Percentiles rank a stretch among this genome's conserved stretches.
Conservation (phyloP, 2,329 filamentous ascomycete genomes). For the Sordariomycetes sp. region DNA sequence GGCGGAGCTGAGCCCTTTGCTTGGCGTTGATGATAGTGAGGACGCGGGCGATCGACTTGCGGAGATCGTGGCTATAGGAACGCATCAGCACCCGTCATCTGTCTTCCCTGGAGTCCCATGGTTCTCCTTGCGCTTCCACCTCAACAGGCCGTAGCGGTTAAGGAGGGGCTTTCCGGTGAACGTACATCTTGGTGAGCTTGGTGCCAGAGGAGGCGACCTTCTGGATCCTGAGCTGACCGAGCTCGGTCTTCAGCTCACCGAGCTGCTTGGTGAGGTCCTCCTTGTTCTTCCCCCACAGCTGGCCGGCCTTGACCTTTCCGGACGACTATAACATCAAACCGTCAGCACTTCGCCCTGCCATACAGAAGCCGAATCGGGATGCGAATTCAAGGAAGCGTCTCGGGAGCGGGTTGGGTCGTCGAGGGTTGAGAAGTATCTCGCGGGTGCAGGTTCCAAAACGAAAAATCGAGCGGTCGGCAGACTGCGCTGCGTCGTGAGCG, state of each 20-base stretch:
- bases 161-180: conserved; percentile 5
- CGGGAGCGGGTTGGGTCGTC: background rate
- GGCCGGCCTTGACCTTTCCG: conserved; percentile 80
- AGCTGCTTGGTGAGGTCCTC: conserved; percentile 95
- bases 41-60: conserved; percentile 98
- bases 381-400: background rate
- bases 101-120: conserved; percentile 7
- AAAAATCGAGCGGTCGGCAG: background rate
- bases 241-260: conserved; percentile 89
- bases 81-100: conserved; percentile 12
- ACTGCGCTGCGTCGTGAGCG: background rate
- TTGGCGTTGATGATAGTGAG: conserved; percentile 99
- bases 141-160: background rate
- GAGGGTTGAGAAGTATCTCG: background rate
- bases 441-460: background rate
- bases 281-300: conserved; percentile 99
- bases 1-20: conserved; percentile 92
- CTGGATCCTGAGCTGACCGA: conserved; percentile 93
- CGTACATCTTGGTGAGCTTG: conserved; percentile 97
- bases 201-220: conserved; percentile 93
- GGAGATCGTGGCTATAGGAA: conserved; percentile 76
- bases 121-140: background rate
- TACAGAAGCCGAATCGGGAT: background rate
- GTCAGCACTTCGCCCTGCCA: background rate
- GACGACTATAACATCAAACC: conserved; percentile 24